Base-by-base conservation (phyloP, 352 stramenopile genomes). In the Peronospora farinosa region DNA sequence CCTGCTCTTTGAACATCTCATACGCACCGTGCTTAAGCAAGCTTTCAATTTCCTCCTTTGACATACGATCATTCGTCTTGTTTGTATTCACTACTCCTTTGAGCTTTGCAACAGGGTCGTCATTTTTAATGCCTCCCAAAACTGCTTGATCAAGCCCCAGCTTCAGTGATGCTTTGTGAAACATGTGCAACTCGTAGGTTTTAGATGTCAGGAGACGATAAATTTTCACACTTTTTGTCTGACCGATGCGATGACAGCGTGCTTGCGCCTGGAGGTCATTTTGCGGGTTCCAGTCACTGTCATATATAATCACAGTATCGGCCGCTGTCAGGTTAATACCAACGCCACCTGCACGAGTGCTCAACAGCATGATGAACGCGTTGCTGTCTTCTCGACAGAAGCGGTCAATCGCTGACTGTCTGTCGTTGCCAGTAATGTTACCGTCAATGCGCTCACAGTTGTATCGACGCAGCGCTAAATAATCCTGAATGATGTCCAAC, bases 401-500 rank as follows among this genome's bases (percentile, higher is more conserved):
- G 5, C 86, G 79, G 45, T 97, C 92, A 60, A 98, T 97, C 0
- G 91, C 85, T 11, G 78, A 79, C 69, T 99, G 95, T 9, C 97
- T 84, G 45, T 98, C 93, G 32, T 96, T 86, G 31, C 96, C 96
- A 16, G 92, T 98, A 50, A 99, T 98, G 37, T 92, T 96, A 38
- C 97, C 97, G 67, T 99, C 97, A 52, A 99, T 98, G 10, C 97
- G 84, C 57, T 98, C 96, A 74, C 85, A 98, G 37, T 88, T 85
- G 61, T 98, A 98, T 27, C 74, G 57, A 16, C 95, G 84, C 27
- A 90, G 57, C 8, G 77, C 60, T 15, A 99, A 63, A 67, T 99
- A 99, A 52, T 99, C 97, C 64, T 99, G 95, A 16, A 99, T 61
- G 35, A 99, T 97, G 66, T 99, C 94, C 41, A 99, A 77, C 96